Evolutionary conservation across 2,329 filamentous ascomycete species (phyloP).

Genomic region (Sphaerulina vaccinii): DNA sequence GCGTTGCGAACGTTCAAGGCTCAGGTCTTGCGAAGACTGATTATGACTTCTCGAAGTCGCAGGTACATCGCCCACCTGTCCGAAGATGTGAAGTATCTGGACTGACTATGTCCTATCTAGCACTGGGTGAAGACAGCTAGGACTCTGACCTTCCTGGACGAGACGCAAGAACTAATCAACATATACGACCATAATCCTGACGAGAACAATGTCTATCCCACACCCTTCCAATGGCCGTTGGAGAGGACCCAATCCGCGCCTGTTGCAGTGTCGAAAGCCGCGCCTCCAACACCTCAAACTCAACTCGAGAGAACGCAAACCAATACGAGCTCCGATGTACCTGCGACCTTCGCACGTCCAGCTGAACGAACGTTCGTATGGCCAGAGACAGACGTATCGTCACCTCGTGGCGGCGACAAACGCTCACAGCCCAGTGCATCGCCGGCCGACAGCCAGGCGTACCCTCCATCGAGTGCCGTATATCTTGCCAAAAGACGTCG

Average conservation of each 20-base stretch:
- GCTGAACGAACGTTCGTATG: too few species aligned
- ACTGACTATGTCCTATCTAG: conserved; percentile 19
- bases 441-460: conserved; percentile 7
- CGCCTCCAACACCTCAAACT: neutral
- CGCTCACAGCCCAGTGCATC: conserved; percentile 1
- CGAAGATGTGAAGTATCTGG: too few species aligned
- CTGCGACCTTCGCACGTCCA: too few species aligned
- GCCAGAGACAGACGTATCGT: neutral
- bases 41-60: conserved; percentile 32
- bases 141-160: conserved; percentile 36
- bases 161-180: conserved; percentile 36
- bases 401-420: conserved; percentile 1
- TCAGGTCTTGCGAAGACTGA: conserved; percentile 32
- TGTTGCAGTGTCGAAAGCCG: neutral
- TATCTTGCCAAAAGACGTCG: conserved; percentile 20
- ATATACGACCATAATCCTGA: conserved; percentile 34
- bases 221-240: conserved; percentile 14
- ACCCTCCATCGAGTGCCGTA: neutral
- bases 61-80: too few species aligned
- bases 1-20: conserved; percentile 26
- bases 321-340: too few species aligned
- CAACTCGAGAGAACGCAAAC: neutral
- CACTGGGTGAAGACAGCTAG: conserved; percentile 34
- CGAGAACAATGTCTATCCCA: conserved; percentile 20
- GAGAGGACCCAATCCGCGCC: conserved; percentile 7